Evolutionary conservation across 208 protist genomes (phyloP), one percentile per base, ranked within the genome.

Genomic region (Paratrypanosoma confusum): DNA sequence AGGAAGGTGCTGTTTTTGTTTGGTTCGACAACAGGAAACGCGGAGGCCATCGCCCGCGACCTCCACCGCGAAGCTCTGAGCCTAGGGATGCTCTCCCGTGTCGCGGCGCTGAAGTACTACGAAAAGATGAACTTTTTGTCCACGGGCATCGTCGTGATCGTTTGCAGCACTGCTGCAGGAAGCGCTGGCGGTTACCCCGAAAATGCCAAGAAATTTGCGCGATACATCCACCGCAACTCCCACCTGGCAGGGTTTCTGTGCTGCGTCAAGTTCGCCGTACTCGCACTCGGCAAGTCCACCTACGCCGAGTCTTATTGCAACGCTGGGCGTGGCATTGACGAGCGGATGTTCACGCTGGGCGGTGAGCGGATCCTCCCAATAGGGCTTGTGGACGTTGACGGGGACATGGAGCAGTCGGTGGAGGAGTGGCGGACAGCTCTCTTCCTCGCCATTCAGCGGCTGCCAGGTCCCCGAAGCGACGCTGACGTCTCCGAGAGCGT

Each of bases 11-110:
- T 79, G n/a, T 72, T 85, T 27, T 50, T 81, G 11, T 81, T 67
- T 39, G 76, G 65, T 20, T 68, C 55, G 43, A 51, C 50, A 10
- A 79, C 67, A 3, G 76, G 65, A 14, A 67, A 63, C 17, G 34
- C 65, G 4, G 73, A 85, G 43, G 63, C 64, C 0, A 73, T 85
- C 35, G 71, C 71, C 4, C 57, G 70, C 11, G 62, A 79, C 34
- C 16, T 79, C 8, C 65, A 73, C 47, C 45, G 35, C 27, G 56
- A 71, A 10, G 74, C 74, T 0, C 53, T 63, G 31, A 34, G 71
- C 22, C 41, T 33, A 21, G 60, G 65, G 25, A 60, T 62, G 27
- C 8, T 37, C 23, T 65, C 64, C 2, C 70, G 70, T 32, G 55
- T 85, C 18, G 59, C 68, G 0, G 45, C 68, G 18, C 44, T 82